Percentiles rank a stretch among this genome's conserved stretches.
These are phyloP conservation scores for Podospora comata DNA, from an alignment of 495 filamentous ascomycete species.

Conservation along the genomic window DNA sequence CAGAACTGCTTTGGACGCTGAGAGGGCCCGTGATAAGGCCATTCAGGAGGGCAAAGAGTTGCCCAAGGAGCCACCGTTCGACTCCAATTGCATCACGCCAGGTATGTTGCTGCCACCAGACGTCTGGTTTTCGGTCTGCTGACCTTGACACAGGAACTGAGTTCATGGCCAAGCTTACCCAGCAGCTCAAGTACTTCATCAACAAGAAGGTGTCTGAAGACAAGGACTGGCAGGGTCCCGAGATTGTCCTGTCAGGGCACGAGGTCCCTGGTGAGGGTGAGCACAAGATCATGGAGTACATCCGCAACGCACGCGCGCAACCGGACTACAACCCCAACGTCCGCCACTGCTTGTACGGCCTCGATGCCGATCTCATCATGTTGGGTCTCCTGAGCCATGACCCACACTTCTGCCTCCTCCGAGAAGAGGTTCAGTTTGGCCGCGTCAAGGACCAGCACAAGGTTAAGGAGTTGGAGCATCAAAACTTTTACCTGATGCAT, in stretches of 20 bases:
- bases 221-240: constrained; percentile 91
- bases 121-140: constrained; percentile 4
- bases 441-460: constrained; percentile 71
- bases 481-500: constrained; percentile 98
- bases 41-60: constrained; percentile 82
- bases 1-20: constrained; percentile 87
- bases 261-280: constrained; percentile 99
- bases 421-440: constrained; percentile 97
- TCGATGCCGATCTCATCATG: constrained; percentile 99
- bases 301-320: constrained; percentile 92
- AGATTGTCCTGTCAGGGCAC: constrained; percentile 94
- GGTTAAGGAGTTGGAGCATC: constrained; percentile 93
- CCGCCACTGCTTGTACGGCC: constrained; percentile 93
- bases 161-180: constrained; percentile 94
- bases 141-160: constrained; percentile 56
- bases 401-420: constrained; percentile 94
- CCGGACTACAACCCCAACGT: constrained; percentile 91
- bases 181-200: constrained; percentile 96
- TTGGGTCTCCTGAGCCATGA: constrained; percentile 94
- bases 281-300: constrained; percentile 99
- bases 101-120: constrained; percentile 39
- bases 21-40: constrained; percentile 85
- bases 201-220: constrained; percentile 98
- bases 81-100: constrained; percentile 99
- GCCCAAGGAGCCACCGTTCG: constrained; percentile 93